These are phyloP conservation scores for Dothistroma septosporum DNA, from an alignment of 2,329 filamentous ascomycete species.

Conservation along the genomic window DNA sequence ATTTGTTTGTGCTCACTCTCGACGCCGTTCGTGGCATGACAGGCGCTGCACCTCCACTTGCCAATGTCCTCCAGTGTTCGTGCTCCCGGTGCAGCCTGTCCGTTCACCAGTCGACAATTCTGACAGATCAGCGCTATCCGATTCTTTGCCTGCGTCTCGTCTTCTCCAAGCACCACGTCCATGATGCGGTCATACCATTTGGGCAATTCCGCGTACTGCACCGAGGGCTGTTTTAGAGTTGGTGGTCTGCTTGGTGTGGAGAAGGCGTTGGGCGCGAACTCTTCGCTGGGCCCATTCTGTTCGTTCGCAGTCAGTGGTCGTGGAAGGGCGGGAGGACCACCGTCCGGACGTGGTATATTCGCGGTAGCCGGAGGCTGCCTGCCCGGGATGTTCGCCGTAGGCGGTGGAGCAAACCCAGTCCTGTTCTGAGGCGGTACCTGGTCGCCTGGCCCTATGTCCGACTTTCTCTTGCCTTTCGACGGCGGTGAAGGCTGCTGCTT, in stretches of 20 bases:
- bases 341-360: background rate
- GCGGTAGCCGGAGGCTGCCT: constrained; percentile 29
- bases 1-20: constrained; percentile 72
- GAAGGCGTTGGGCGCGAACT: constrained; percentile 73
- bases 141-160: constrained; percentile 89
- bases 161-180: constrained; percentile 87
- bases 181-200: constrained; percentile 95
- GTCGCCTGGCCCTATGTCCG: constrained; percentile 15
- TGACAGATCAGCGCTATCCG: constrained; percentile 81
- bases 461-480: constrained; percentile 36
- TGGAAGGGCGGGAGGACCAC: constrained; percentile 3
- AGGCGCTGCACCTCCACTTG: constrained; percentile 80
- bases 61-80: constrained; percentile 74
- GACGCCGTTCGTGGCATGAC: constrained; percentile 74
- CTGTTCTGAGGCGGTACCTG: constrained; percentile 42
- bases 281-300: constrained; percentile 42
- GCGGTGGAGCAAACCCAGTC: constrained; percentile 57
- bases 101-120: constrained; percentile 83
- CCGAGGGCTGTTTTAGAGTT: constrained; percentile 14
- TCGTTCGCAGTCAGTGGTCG: constrained; percentile 39
- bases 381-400: constrained; percentile 60
- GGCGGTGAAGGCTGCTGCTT: constrained; percentile 32
- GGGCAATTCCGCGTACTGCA: constrained; percentile 30
- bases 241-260: constrained; percentile 24
- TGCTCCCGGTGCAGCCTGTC: constrained; percentile 86